Conservation (phyloP, 1,139 yeast genomes). For the Geotrichum bryndzae region DNA sequence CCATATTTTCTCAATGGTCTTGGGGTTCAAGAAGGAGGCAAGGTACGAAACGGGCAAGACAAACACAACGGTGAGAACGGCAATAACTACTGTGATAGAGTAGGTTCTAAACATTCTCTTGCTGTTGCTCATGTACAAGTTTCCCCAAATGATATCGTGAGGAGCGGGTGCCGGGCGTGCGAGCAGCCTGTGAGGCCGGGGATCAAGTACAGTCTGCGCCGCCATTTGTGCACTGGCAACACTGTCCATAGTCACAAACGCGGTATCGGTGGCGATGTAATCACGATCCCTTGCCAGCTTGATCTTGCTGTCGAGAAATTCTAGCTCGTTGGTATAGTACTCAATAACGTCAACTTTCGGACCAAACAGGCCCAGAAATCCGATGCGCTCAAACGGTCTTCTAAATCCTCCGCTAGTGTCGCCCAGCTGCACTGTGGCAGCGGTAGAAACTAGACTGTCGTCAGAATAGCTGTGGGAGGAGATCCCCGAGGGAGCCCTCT, state of each 20-base stretch:
- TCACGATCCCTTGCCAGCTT: constrained; percentile 41
- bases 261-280: constrained; percentile 44
- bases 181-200: constrained; percentile 64
- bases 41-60: constrained; percentile 69
- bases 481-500: constrained; percentile 10
- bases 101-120: constrained; percentile 56
- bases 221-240: constrained; percentile 87
- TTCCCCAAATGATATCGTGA: constrained; percentile 77
- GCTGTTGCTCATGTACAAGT: constrained; percentile 53
- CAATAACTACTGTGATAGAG: constrained; percentile 56
- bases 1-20: constrained; percentile 62
- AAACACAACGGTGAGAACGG: constrained; percentile 58
- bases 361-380: constrained; percentile 50
- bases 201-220: constrained; percentile 82
- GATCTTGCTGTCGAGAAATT: constrained; percentile 54
- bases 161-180: constrained; percentile 84
- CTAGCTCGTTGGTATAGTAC: constrained; percentile 51
- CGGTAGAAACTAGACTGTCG: constrained; percentile 5
- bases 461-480: constrained; percentile 8
- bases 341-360: constrained; percentile 60
- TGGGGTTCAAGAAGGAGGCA: constrained; percentile 64
- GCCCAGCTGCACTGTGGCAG: constrained; percentile 14
- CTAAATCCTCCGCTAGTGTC: constrained; percentile 16
- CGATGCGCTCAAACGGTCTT: constrained; percentile 42
- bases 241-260: constrained; percentile 78